Evolutionary conservation across 2,329 filamentous ascomycete species (phyloP).

Genomic region (Tolypocladium sp.): DNA sequence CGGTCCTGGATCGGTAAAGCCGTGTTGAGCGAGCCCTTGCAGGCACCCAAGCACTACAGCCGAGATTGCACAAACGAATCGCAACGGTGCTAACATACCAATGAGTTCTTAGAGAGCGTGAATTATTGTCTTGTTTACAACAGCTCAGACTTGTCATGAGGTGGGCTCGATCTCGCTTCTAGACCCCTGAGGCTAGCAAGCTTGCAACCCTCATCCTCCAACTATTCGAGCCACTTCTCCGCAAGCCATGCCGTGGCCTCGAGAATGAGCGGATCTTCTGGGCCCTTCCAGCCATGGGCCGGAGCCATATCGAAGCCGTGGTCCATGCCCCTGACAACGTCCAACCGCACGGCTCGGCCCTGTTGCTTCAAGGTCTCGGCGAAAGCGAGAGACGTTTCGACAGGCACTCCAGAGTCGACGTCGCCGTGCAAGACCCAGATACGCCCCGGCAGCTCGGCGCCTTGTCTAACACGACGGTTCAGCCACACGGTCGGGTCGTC

Average conservation of each 20-base stretch:
- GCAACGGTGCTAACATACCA: too few species aligned
- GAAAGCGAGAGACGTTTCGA: not conserved
- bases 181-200: too few species aligned
- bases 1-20: too few species aligned
- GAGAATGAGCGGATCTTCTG: not conserved
- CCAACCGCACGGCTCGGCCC: not conserved
- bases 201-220: too few species aligned
- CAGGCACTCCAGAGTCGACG: not conserved
- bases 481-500: not conserved
- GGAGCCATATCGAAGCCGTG: not conserved
- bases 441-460: not conserved
- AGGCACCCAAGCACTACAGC: too few species aligned
- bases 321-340: not conserved
- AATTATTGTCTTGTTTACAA: too few species aligned
- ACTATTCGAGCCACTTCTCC: not conserved
- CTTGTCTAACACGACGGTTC: not conserved
- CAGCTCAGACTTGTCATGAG: too few species aligned
- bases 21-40: too few species aligned
- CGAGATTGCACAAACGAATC: too few species aligned
- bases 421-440: conserved; percentile 4
- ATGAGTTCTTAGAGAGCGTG: too few species aligned
- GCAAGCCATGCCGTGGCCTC: not conserved
- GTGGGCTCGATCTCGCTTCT: too few species aligned
- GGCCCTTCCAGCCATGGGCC: not conserved
- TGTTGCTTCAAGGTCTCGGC: not conserved